Percentiles rank a stretch among this genome's conserved stretches.
phyloP scores from a whole-genome alignment of 225 moss, liverwort and hornwort genomes.

The Pseudisothecium myosuroides region DNA sequence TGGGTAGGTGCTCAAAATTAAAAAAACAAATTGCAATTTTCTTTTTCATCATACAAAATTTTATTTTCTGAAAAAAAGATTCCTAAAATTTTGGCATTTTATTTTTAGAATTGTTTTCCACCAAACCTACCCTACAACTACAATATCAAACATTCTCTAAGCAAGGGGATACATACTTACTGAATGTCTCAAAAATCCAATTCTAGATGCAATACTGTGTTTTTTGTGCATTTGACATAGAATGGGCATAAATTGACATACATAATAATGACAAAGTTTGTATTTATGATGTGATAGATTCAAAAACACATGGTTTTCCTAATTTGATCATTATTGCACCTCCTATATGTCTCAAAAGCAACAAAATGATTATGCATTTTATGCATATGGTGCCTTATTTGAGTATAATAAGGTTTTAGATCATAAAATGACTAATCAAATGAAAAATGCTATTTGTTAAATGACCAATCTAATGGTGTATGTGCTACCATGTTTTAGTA shows the following conservation, averaged over 20 bases:
- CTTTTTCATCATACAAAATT: accelerated
- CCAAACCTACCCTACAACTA: accelerated
- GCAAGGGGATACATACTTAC: accelerated
- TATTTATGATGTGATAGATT: accelerated
- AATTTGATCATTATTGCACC: not conserved
- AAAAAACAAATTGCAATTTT: not conserved
- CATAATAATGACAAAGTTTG: not conserved
- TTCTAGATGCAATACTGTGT: accelerated
- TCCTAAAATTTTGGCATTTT: not conserved
- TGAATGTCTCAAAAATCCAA: not conserved
- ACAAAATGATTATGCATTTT: not conserved
- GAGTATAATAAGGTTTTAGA: no score
- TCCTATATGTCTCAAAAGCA: not conserved
- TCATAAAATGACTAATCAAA: no score
- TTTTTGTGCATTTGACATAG: not conserved
- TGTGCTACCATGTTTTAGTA: no score
- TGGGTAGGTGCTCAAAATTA: accelerated
- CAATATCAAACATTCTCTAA: not conserved
- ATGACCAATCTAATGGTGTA: no score
- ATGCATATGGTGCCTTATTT: no score
- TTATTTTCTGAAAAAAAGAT: not conserved
- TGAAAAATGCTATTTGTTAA: no score
- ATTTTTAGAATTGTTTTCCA: not conserved
- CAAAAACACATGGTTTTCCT: accelerated
- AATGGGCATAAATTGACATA: not conserved